phyloP scores from a whole-genome alignment of 2,329 filamentous ascomycete genomes.

The Aureobasidium sp. region DNA sequence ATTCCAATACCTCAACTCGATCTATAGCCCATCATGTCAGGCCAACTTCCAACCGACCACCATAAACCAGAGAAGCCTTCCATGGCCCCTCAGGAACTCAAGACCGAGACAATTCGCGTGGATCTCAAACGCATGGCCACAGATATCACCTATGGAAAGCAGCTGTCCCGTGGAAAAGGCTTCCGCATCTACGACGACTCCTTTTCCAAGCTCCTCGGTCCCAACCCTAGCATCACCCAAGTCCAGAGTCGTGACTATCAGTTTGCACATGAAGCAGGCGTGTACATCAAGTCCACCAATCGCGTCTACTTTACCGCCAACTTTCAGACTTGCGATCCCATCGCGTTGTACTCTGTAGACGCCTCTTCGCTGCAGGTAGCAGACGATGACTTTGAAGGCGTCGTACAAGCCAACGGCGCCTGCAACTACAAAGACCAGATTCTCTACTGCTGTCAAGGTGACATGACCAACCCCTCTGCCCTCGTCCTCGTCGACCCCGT shows the following conservation, averaged over 20 bases:
- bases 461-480: constrained; percentile 17
- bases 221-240: not conserved
- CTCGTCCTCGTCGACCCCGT: constrained; percentile 18
- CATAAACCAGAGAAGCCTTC: not conserved
- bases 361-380: constrained; percentile 18
- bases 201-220: constrained; percentile 2
- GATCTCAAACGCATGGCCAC: constrained; percentile 14
- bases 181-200: constrained; percentile 9
- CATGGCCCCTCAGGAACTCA: not conserved
- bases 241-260: constrained; percentile 15
- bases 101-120: not conserved
- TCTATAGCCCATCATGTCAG: not conserved
- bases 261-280: constrained; percentile 29
- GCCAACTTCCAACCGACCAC: not conserved
- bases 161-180: not conserved
- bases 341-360: constrained; percentile 22
- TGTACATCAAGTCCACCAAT: constrained; percentile 20
- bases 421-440: constrained; percentile 21
- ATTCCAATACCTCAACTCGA: not conserved
- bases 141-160: constrained; percentile 5
- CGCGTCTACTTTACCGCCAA: constrained; percentile 32
- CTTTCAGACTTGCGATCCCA: constrained; percentile 22
- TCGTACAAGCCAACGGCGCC: constrained; percentile 20
- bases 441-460: constrained; percentile 21
- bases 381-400: constrained; percentile 7